Percentiles rank a stretch among this genome's conserved stretches.
Conservation (phyloP, 2,329 filamentous ascomycete genomes). For the Piedraia hortae region DNA sequence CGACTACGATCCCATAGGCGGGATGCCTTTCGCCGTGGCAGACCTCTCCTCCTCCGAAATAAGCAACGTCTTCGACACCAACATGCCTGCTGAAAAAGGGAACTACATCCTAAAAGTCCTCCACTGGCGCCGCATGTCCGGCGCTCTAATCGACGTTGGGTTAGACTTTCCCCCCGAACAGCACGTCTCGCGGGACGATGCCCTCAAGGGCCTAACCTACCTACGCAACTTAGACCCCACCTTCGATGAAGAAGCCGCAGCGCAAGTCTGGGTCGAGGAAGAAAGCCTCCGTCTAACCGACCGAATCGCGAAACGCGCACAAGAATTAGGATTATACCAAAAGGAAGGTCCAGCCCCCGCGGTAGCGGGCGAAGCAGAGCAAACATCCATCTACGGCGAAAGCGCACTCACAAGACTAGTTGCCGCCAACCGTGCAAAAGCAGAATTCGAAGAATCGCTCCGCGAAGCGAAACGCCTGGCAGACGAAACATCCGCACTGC, state of each 20-base stretch:
- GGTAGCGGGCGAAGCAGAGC: constrained; percentile 4
- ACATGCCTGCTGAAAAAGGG: constrained; percentile 10
- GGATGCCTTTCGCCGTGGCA: constrained; percentile 12
- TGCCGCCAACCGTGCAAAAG: constrained; percentile 8
- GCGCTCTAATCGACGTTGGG: constrained; percentile 13
- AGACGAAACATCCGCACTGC: constrained; percentile 5
- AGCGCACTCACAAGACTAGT: constrained; percentile 8
- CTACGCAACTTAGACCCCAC: constrained; percentile 9
- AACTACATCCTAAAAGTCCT: constrained; percentile 14
- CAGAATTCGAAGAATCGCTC: constrained; percentile 7
- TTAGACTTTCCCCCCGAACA: constrained; percentile 9
- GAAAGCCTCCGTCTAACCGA: constrained; percentile 9
- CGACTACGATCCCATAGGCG: constrained; percentile 13
- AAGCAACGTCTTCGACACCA: constrained; percentile 10
- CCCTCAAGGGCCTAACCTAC: constrained; percentile 11
- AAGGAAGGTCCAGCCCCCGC: constrained; percentile 1
- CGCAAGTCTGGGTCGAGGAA: constrained; percentile 11
- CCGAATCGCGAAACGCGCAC: constrained; percentile 9
- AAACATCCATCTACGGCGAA: constrained; percentile 7
- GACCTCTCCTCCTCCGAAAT: constrained; percentile 9
- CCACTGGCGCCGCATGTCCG: constrained; percentile 13
- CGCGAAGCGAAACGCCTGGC: constrained; percentile 4
- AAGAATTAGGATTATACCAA: constrained; percentile 13
- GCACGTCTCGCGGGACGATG: constrained; percentile 7
- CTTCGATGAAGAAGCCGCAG: constrained; percentile 13